A percentile compares a stretch with the other conserved stretches of the same genome.
Evolutionary conservation across 2,329 filamentous ascomycete genomes (phyloP).

Genomic region (Daldinia sp.): DNA sequence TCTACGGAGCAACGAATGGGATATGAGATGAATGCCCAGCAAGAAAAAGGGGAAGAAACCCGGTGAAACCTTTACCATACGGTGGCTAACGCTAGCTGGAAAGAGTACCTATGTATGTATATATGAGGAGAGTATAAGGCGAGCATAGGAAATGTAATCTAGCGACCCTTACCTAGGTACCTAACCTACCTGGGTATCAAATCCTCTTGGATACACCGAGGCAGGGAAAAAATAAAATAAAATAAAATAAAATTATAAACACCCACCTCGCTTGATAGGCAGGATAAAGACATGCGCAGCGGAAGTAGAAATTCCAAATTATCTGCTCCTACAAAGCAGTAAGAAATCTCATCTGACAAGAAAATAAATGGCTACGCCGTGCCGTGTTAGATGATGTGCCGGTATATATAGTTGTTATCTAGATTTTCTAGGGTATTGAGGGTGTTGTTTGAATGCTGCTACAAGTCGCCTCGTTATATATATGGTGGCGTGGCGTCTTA

Average conservation of each 20-base stretch:
- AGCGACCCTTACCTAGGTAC: not conserved
- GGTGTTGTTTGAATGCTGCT: not conserved
- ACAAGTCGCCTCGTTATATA: not conserved
- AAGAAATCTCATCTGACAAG: not conserved
- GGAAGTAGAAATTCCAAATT: not conserved
- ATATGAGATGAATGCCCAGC: not conserved
- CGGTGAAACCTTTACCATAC: not conserved
- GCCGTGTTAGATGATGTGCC: not conserved
- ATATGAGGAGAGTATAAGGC: not conserved
- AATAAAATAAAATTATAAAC: not conserved
- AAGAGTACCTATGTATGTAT: not conserved
- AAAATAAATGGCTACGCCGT: not conserved
- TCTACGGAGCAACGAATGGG: not conserved
- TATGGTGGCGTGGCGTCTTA: too few species aligned
- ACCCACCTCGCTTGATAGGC: constrained; percentile 1
- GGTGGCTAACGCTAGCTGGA: not conserved
- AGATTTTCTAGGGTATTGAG: not conserved
- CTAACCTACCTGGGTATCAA: not conserved
- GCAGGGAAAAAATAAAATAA: not conserved
- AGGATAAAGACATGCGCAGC: not conserved
- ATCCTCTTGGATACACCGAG: not conserved
- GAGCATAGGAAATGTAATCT: not conserved
- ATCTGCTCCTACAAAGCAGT: not conserved
- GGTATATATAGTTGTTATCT: not conserved
- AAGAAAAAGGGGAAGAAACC: not conserved